Conservation (phyloP, 1,139 yeast genomes). For the Lodderomyces oxycetoniae region DNA sequence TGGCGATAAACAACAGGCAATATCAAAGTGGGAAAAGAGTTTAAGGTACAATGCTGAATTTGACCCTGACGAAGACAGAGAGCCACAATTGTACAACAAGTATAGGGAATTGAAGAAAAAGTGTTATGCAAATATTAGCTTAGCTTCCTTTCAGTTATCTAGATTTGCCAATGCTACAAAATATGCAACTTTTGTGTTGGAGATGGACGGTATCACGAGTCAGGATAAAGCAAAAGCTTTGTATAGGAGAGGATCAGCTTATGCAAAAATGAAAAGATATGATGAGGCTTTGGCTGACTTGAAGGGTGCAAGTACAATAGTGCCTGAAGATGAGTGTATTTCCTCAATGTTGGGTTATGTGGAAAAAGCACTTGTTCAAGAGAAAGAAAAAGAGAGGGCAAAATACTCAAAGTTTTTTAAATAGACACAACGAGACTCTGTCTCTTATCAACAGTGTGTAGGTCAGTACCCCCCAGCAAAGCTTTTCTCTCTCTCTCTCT, state of each 20-base stretch:
- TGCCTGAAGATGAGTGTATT: constrained; percentile 51
- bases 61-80: constrained; percentile 65
- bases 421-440: too few species aligned
- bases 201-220: constrained; percentile 30
- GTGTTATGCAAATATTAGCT: constrained; percentile 55
- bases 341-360: constrained; percentile 38
- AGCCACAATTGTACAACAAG: constrained; percentile 46
- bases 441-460: too few species aligned
- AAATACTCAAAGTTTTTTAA: constrained; percentile 56
- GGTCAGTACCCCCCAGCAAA: too few species aligned
- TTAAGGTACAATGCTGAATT: constrained; percentile 65
- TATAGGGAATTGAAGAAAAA: constrained; percentile 57
- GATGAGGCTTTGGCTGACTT: constrained; percentile 49
- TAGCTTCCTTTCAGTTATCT: constrained; percentile 46
- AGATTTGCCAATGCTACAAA: constrained; percentile 44
- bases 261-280: constrained; percentile 37
- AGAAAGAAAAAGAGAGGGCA: constrained; percentile 47
- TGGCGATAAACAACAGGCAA: constrained; percentile 47
- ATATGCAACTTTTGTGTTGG: constrained; percentile 54
- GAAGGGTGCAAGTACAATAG: constrained; percentile 37
- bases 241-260: constrained; percentile 56
- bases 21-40: constrained; percentile 58
- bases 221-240: constrained; percentile 58
- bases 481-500: background rate
- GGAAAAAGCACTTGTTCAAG: constrained; percentile 33